These are phyloP conservation scores for Agapanthus africanus DNA, from an alignment of 106 monocot genomes.

Conservation along the genomic window DNA sequence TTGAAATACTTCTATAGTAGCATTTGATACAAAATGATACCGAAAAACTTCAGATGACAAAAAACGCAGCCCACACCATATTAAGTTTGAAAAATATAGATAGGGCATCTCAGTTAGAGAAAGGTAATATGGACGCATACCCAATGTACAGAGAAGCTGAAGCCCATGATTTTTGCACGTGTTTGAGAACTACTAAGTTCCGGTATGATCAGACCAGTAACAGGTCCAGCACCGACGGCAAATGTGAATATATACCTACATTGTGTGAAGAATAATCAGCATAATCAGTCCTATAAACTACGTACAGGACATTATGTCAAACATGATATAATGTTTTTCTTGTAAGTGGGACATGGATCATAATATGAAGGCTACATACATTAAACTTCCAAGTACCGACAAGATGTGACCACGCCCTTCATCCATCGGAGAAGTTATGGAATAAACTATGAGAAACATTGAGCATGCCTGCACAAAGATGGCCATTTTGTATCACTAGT, in stretches of 20 bases:
- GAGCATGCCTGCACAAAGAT: constrained; percentile 41
- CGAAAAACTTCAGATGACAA: neutral
- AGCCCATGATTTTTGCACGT: constrained; percentile 67
- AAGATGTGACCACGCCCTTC: constrained; percentile 40
- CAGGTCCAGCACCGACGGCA: constrained; percentile 83
- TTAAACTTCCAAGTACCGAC: constrained; percentile 63
- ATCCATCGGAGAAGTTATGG: constrained; percentile 46
- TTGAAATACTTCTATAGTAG: too few relatives aligned
- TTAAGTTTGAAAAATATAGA: too few relatives aligned
- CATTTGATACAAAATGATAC: too few relatives aligned
- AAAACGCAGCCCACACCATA: too few relatives aligned
- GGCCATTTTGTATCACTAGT: neutral
- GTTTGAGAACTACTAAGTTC: constrained; percentile 60
- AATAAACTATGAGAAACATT: constrained; percentile 70
- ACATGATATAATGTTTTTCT: neutral
- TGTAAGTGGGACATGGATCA: neutral
- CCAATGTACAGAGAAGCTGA: constrained; percentile 90
- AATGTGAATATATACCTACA: constrained; percentile 86
- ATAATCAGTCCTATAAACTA: neutral
- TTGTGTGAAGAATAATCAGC: too few relatives aligned
- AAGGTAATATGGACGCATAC: constrained; percentile 21
- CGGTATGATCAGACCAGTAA: constrained; percentile 81
- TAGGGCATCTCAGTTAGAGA: too few relatives aligned
- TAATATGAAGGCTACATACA: constrained; percentile 30
- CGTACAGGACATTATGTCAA: neutral